phyloP scores from a whole-genome alignment of 306 rosid genomes.

The Notholithocarpus densiflorus region DNA sequence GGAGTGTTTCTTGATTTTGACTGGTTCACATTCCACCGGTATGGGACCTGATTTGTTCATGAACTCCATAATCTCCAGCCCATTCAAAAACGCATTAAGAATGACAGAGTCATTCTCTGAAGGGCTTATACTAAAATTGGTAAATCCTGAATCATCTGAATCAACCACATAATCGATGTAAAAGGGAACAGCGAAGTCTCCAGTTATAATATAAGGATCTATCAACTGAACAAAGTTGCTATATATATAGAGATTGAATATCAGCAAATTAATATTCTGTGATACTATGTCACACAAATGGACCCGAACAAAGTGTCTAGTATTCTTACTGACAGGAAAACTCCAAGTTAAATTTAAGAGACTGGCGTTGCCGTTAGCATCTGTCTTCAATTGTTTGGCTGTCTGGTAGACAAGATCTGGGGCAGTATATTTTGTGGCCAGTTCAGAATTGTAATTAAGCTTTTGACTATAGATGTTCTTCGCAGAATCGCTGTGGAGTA shows the following conservation, averaged over 20 bases:
- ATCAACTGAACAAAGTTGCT: too few species aligned
- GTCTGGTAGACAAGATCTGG: constrained; percentile 23
- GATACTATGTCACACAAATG: constrained; percentile 37
- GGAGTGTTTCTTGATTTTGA: not conserved
- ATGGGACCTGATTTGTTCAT: not conserved
- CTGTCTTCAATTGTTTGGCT: not conserved
- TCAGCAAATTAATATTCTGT: constrained; percentile 25
- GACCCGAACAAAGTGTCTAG: constrained; percentile 16
- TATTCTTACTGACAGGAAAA: constrained; percentile 25
- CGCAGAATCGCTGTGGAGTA: not conserved
- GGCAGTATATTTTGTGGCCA: not conserved
- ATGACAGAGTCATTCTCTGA: not conserved
- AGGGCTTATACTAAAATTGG: too few species aligned
- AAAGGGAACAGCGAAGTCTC: too few species aligned
- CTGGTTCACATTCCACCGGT: not conserved
- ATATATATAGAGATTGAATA: not conserved
- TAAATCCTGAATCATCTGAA: too few species aligned
- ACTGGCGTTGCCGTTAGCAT: fast-evolving
- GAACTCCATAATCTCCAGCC: constrained; percentile 45
- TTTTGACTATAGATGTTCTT: fast-evolving
- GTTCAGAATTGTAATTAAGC: not conserved
- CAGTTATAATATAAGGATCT: too few species aligned
- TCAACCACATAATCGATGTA: too few species aligned
- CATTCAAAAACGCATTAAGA: constrained; percentile 24
- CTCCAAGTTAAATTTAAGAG: constrained; percentile 27